A percentile compares a stretch with the other conserved stretches of the same genome.
Evolutionary conservation across 768 basidiomycete genomes (phyloP).

Genomic region (Strobilomyces echinocephalus): DNA sequence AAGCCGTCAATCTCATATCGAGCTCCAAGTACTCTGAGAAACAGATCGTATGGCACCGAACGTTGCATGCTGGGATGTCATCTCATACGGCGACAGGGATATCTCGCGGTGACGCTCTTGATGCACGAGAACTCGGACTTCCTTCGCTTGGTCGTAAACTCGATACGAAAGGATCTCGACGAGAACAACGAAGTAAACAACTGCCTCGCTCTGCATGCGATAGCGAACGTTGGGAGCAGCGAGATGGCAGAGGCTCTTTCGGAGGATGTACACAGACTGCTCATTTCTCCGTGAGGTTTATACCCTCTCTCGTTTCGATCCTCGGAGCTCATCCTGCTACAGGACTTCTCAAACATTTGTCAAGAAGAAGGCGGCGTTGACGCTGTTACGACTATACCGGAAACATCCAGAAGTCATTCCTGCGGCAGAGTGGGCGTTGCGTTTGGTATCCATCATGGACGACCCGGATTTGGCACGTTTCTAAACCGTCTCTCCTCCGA

Average conservation of each 20-base stretch:
- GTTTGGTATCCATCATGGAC: conserved; percentile 95
- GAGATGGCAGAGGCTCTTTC: conserved; percentile 97
- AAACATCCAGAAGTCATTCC: conserved; percentile 95
- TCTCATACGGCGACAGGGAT: conserved; percentile 57
- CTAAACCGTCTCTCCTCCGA: neutral
- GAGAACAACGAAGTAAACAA: conserved; percentile 93
- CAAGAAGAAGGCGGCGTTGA: conserved; percentile 97
- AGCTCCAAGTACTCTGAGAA: conserved; percentile 97
- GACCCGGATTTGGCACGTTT: conserved; percentile 71
- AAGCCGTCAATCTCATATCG: conserved; percentile 96
- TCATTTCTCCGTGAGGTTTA: conserved; percentile 82
- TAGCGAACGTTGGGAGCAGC: conserved; percentile 95
- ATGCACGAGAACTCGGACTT: conserved; percentile 99
- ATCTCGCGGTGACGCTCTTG: conserved; percentile 91
- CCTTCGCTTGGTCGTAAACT: conserved; percentile 93
- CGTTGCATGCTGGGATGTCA: neutral
- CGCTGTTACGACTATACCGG: conserved; percentile 85
- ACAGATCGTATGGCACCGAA: conserved; percentile 75
- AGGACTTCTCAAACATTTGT: conserved; percentile 95
- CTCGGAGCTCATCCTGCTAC: conserved; percentile 5
- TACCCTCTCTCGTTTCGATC: neutral
- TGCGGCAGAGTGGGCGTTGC: conserved; percentile 90
- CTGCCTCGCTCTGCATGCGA: conserved; percentile 94
- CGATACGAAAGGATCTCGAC: conserved; percentile 95
- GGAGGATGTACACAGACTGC: conserved; percentile 88